These are phyloP conservation scores for Priceomyces medius DNA, from an alignment of 805 yeast genomes.

Conservation along the genomic window DNA sequence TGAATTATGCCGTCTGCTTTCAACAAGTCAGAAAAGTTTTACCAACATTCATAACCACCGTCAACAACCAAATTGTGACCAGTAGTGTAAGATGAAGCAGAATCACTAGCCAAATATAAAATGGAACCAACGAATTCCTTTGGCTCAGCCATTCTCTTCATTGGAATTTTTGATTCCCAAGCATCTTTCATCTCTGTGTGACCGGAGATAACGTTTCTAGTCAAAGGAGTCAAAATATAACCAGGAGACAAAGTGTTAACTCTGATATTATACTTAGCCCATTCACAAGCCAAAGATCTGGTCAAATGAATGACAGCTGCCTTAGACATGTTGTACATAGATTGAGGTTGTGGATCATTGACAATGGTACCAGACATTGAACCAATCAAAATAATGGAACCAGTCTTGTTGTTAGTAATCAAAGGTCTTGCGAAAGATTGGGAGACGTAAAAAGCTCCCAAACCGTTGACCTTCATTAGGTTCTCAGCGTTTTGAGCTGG, in stretches of 20 bases:
- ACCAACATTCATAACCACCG: conserved; percentile 88
- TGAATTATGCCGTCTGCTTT: no score
- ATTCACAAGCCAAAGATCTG: conserved; percentile 73
- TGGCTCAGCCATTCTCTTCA: conserved; percentile 84
- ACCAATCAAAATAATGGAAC: conserved; percentile 68
- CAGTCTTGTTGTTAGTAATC: conserved; percentile 53
- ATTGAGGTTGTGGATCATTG: conserved; percentile 77
- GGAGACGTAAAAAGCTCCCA: conserved; percentile 75
- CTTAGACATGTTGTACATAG: conserved; percentile 80
- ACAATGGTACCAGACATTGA: conserved; percentile 79
- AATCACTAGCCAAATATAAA: conserved; percentile 66
- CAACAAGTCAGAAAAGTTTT: no score
- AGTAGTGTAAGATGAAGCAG: conserved; percentile 77
- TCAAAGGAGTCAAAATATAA: conserved; percentile 75
- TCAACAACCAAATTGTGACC: conserved; percentile 82
- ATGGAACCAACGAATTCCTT: conserved; percentile 77
- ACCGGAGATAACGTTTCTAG: conserved; percentile 66
- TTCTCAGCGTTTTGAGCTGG: conserved; percentile 69
- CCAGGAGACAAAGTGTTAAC: conserved; percentile 81
- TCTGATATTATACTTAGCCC: conserved; percentile 75
- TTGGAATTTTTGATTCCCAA: conserved; percentile 73
- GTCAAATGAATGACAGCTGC: conserved; percentile 84
- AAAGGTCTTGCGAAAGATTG: conserved; percentile 70
- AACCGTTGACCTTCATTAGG: conserved; percentile 65
- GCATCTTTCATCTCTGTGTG: conserved; percentile 60